Conservation (phyloP, 257 asterid genomes). For the Cordia subcordata region DNA sequence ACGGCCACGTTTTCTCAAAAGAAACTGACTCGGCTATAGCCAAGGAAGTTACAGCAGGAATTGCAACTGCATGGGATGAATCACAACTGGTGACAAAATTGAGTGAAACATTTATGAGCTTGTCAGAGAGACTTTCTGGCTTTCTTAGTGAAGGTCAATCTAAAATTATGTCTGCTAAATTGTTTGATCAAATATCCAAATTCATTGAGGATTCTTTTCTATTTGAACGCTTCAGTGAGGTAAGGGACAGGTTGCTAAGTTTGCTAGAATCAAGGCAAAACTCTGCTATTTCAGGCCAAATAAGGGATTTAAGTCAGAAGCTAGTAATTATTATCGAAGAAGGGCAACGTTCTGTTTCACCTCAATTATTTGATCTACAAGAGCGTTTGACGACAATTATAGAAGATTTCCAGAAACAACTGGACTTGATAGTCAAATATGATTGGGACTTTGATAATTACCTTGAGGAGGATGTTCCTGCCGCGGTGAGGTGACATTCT, state of each 20-base stretch:
- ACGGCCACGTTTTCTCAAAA: too few species aligned
- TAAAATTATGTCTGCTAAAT: constrained; percentile 62
- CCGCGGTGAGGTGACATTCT: constrained; percentile 97
- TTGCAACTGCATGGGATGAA: constrained; percentile 66
- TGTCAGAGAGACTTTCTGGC: constrained; percentile 89
- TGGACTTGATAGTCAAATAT: constrained; percentile 83
- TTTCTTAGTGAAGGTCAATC: constrained; percentile 87
- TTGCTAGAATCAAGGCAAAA: constrained; percentile 68
- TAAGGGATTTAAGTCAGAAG: constrained; percentile 71
- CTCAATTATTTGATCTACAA: constrained; percentile 73
- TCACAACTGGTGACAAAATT: constrained; percentile 61
- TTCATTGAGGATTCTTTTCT: constrained; percentile 72
- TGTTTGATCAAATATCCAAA: constrained; percentile 78
- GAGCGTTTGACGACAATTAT: constrained; percentile 64
- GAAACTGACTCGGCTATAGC: constrained; percentile 35
- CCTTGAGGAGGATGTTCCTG: constrained; percentile 95
- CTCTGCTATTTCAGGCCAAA: constrained; percentile 62
- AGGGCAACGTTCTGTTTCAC: constrained; percentile 91
- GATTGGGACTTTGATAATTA: constrained; percentile 98
- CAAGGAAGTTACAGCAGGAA: too few species aligned
- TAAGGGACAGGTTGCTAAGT: constrained; percentile 46
- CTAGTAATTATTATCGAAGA: constrained; percentile 76
- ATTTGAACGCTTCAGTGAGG: constrained; percentile 58
- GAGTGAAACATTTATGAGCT: constrained; percentile 63
- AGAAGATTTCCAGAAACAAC: constrained; percentile 90